Percentiles rank a stretch among this genome's conserved stretches.
Conservation (phyloP, 768 basidiomycete species). For the Pisolithus microcarpus region DNA sequence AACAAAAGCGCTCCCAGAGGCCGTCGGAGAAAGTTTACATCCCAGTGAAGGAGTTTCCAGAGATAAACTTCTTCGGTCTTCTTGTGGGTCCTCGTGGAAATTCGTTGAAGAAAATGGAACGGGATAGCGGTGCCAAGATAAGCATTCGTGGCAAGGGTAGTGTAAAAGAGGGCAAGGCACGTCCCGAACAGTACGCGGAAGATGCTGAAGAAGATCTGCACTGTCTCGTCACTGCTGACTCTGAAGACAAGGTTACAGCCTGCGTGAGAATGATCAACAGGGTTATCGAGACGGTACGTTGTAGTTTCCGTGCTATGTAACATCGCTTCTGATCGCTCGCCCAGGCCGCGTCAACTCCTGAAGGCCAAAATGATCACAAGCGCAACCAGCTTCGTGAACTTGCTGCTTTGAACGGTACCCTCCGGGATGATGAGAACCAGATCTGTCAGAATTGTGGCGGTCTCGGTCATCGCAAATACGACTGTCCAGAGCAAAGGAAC, state of each 20-base stretch:
- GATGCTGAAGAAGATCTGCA: slow-evolving; percentile 99
- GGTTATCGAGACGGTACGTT: slow-evolving; percentile 92
- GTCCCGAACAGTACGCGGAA: slow-evolving; percentile 89
- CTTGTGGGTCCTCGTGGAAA: slow-evolving; percentile 98
- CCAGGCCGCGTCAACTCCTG: slow-evolving; percentile 96
- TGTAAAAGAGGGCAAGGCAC: slow-evolving; percentile 97
- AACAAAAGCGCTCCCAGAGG: slow-evolving; percentile 87
- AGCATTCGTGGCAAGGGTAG: slow-evolving; percentile 97
- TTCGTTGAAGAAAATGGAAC: slow-evolving; percentile 99
- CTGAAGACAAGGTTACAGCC: slow-evolving; percentile 81
- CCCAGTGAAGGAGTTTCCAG: slow-evolving; percentile 98
- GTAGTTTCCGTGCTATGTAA: not conserved
- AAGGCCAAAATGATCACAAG: slow-evolving; percentile 99
- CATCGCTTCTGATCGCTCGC: slow-evolving; percentile 3
- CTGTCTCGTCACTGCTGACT: slow-evolving; percentile 90
- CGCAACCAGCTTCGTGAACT: slow-evolving; percentile 97
- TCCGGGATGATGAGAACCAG: slow-evolving; percentile 99
- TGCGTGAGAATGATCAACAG: slow-evolving; percentile 96
- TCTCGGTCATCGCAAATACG: slow-evolving; percentile 95
- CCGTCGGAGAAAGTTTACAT: slow-evolving; percentile 99
- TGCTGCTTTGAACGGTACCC: slow-evolving; percentile 94
- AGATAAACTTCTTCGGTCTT: slow-evolving; percentile 99
- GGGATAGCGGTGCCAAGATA: slow-evolving; percentile 96
- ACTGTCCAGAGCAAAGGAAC: slow-evolving; percentile 97
- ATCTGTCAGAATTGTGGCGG: slow-evolving; percentile 96